Evolutionary conservation across 2,329 filamentous ascomycete genomes (phyloP), one percentile per base, ranked within the genome.

Genomic region (Colletotrichum navitas): DNA sequence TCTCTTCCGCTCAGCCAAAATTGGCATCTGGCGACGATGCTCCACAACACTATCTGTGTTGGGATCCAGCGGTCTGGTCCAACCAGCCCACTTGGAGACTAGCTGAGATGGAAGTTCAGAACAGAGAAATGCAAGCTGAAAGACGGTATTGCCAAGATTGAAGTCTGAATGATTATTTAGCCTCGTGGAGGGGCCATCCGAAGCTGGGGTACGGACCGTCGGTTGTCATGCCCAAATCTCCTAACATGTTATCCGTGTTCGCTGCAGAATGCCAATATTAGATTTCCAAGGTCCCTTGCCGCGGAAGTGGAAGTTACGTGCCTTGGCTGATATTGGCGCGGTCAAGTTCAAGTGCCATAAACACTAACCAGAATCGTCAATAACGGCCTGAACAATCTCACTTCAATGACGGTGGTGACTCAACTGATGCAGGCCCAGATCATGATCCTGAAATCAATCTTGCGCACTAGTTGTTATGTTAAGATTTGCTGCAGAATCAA

Each of bases 81-180:
- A n/a, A 87, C 78, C 76, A n/a, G 87, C 78, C 82, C 83, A 88
- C 77, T 90, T 87, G 68, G 81, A 83, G 43, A 90, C 80, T 29
- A 91, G 80, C 74, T 90, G 88, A 0, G 87, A 89, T 0, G 88
- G 89, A 1, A 91, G 80, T 76, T 91, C 88, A 0, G 88, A 85
- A 24, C 81, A 83, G n/a, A 88, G 80, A 72, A 88, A 89, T 1
- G 80, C 81, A 5, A 86, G 78, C 58, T 82, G 82, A 75, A 86
- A 87, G 34, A 88, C 82, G 0, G 83, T 85, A 73, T 84, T 85
- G 24, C 86, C 85, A 1, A 84, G 78, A 66, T 86, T 86, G 74
- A 84, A 86, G 49, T 83, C 82, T 79, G 71, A 1, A 11, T 39
- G 5, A 0, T 18, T n/a, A 2, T 8, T 39, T 36, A 55, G 29